Base-by-base conservation (phyloP, 1,284 basidiomycete genomes). In the Sporisorium reilianum region DNA sequence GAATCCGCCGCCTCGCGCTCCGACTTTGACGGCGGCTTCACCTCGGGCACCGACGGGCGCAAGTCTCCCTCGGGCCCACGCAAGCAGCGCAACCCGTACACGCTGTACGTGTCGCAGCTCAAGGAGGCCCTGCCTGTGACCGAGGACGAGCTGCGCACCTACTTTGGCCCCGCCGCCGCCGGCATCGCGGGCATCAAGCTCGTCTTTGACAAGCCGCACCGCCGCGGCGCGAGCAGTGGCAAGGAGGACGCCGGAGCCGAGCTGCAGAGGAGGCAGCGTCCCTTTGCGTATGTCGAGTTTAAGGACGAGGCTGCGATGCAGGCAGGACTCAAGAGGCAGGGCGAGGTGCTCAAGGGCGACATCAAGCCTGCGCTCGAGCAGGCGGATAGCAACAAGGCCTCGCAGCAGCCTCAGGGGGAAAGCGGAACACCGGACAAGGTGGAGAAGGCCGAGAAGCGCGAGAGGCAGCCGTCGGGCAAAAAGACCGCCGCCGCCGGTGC, bases 151-250 rank as follows among this genome's bases (percentile, higher is more conserved):
- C 48, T 81, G 26, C 69, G 65, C 2, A 59, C 56, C 28, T 81
- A 75, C 73, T 81, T 81, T 66, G 80, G 78, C 10, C 70, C 71
- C 14, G 74, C 75, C n/a, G 75, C 78, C 2, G 49, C 45, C 2
- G 64, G 72, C 6, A 78, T 81, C 30, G 45, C 55, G 8, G 64
- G 69, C 1, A 65, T 81, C 50, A 75, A 78, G 61, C 65, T 81
- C 11, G 59, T 69, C 10, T 77, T 71, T 52, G 74, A 76, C 50
- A 77, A 77, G 46, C 56, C 66, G 34, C 73, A 76, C 26, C 45
- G 74, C 3, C 55, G 70, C 4, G 66, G 62, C 6, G 32, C 53
- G 0, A 62, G 57, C 23, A 68, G 68, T 59, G 70, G 75, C 0
- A 66, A 58, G 42, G 66, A 73, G 26, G 72, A 63, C 9, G 46